phyloP scores from a whole-genome alignment of 2,329 filamentous ascomycete genomes.

The Cladosporium sp. region DNA sequence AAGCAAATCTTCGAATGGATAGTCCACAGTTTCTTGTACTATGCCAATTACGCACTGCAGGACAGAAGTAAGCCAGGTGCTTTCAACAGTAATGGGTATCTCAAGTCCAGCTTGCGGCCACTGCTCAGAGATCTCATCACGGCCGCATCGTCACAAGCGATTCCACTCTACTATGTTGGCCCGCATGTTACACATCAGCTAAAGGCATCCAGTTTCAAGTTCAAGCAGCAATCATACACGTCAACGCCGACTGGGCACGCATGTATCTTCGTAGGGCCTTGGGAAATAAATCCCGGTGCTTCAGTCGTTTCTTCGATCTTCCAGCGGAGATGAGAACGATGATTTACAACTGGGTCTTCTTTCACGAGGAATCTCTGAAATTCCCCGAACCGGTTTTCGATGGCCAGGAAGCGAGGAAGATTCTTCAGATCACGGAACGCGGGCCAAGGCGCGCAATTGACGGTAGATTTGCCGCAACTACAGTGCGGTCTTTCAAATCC shows the following conservation, averaged over 20 bases:
- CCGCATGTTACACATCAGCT: no score
- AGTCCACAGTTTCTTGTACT: not conserved
- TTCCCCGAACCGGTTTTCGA: not conserved
- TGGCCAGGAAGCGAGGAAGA: not conserved
- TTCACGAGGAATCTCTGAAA: not conserved
- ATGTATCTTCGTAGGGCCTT: not conserved
- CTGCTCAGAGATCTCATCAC: not conserved
- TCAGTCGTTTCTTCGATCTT: constrained; percentile 14
- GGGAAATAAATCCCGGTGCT: no score
- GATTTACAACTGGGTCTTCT: constrained; percentile 17
- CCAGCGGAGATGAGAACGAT: constrained; percentile 16
- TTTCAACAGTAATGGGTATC: no score
- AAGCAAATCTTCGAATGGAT: not conserved
- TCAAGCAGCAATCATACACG: no score
- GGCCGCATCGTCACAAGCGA: not conserved
- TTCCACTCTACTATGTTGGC: not conserved
- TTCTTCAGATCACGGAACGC: not conserved
- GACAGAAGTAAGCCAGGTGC: not conserved
- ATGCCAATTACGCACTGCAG: not conserved
- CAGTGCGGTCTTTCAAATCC: no score
- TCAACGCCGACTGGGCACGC: not conserved
- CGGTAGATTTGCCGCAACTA: not conserved
- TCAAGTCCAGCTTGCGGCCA: not conserved
- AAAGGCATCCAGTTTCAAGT: no score
- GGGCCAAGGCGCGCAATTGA: not conserved